These are phyloP conservation scores for Dioscorea zingiberensis DNA, from an alignment of 106 monocot species.

Conservation along the genomic window DNA sequence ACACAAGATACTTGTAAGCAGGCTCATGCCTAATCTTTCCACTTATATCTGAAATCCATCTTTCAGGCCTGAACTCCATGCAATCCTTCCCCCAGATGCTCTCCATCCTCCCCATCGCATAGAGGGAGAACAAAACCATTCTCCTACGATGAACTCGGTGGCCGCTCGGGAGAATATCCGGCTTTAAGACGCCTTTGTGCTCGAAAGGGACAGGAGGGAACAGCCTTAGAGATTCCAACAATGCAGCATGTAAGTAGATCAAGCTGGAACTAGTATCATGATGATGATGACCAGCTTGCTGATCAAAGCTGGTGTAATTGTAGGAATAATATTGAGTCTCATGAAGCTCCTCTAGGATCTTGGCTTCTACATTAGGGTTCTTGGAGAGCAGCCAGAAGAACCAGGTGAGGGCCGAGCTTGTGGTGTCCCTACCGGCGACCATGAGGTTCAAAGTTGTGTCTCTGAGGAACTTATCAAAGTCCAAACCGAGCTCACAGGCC, in stretches of 20 bases:
- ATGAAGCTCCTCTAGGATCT: slow-evolving; percentile 5
- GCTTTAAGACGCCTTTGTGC: neutral
- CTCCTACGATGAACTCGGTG: neutral
- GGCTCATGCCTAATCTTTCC: too few species aligned
- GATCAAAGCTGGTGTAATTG: neutral
- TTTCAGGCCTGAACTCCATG: too few species aligned
- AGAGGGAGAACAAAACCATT: neutral
- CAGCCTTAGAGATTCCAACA: slow-evolving; percentile 1
- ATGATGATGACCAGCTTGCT: neutral
- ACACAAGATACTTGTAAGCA: too few species aligned
- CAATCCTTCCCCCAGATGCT: too few species aligned
- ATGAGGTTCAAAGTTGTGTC: neutral
- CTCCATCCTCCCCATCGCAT: neutral
- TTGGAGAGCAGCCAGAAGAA: slow-evolving; percentile 1
- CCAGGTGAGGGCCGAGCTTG: neutral
- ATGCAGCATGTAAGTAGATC: slow-evolving; percentile 2
- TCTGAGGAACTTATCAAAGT: neutral
- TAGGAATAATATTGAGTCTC: too few species aligned
- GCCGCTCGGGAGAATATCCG: neutral
- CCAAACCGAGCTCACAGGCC: neutral
- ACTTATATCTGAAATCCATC: too few species aligned
- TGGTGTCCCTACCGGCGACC: neutral
- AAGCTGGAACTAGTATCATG: neutral
- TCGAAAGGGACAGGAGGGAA: slow-evolving; percentile 1
- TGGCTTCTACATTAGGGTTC: neutral